These are phyloP conservation scores for Furcasterigmium sp. DNA, from an alignment of 2,329 filamentous ascomycete species.

Conservation along the genomic window DNA sequence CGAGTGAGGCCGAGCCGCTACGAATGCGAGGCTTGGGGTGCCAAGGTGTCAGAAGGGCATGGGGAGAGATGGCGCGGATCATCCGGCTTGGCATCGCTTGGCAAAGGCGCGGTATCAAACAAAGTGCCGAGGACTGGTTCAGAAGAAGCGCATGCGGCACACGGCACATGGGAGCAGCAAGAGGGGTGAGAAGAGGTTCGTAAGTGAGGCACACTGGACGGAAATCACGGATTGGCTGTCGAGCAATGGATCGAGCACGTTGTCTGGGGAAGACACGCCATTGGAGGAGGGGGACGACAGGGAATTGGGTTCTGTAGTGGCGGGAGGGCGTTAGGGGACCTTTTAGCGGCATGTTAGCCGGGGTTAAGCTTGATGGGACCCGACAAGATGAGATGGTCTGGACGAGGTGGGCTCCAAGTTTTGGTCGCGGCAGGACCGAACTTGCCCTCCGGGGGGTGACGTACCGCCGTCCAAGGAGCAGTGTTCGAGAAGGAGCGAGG, in stretches of 20 bases:
- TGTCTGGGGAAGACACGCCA: conserved; percentile 2
- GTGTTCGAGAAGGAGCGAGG: too few species aligned
- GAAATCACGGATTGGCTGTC: conserved; percentile 11
- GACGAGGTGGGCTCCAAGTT: too few species aligned
- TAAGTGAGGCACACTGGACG: conserved; percentile 2
- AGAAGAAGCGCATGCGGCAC: neutral
- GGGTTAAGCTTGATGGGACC: too few species aligned
- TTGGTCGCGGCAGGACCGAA: too few species aligned
- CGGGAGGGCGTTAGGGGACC: neutral
- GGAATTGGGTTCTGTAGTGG: neutral
- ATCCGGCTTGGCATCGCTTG: conserved; percentile 6
- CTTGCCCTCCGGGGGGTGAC: too few species aligned
- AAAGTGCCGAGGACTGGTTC: neutral
- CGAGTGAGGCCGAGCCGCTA: neutral
- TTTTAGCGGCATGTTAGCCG: too few species aligned
- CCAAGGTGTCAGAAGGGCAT: conserved; percentile 3
- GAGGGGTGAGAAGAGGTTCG: neutral
- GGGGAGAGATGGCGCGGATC: neutral
- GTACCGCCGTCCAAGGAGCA: too few species aligned
- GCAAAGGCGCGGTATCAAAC: neutral
- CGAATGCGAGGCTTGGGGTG: conserved; percentile 5
- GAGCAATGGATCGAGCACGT: conserved; percentile 14
- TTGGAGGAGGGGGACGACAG: conserved; percentile 5
- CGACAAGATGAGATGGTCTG: too few species aligned
- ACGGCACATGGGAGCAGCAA: neutral